Conservation (phyloP, 2,329 filamentous ascomycete genomes). For the Claviceps quebecensis region DNA sequence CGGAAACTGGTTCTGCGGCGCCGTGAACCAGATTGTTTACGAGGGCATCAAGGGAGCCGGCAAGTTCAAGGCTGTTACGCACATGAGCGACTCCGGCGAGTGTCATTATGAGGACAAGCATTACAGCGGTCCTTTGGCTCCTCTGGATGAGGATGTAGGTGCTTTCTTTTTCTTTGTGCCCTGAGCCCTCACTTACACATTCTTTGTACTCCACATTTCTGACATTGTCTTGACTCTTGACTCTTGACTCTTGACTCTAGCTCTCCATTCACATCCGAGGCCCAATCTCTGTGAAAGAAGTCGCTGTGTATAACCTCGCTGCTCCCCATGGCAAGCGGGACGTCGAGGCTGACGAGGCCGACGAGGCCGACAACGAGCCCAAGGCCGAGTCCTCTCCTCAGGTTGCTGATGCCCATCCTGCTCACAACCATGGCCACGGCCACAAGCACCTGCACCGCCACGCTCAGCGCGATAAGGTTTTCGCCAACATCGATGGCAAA, state of each 20-base stretch:
- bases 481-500: constrained; percentile 43
- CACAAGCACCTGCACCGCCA: constrained; percentile 37
- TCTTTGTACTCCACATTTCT: neutral
- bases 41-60: constrained; percentile 44
- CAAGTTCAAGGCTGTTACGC: constrained; percentile 48
- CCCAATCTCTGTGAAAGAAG: constrained; percentile 49
- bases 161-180: neutral
- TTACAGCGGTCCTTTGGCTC: constrained; percentile 49
- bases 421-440: constrained; percentile 23
- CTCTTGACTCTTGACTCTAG: constrained; percentile 33
- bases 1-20: constrained; percentile 54
- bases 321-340: constrained; percentile 16
- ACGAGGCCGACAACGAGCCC: neutral
- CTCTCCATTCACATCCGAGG: constrained; percentile 61
- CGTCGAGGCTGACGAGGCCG: constrained; percentile 5
- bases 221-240: constrained; percentile 1
- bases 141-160: constrained; percentile 57
- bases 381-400: neutral
- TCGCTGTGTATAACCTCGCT: constrained; percentile 54
- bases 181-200: no score
- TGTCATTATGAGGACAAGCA: constrained; percentile 38
- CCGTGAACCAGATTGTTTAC: constrained; percentile 55
- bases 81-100: constrained; percentile 40
- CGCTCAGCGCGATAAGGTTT: constrained; percentile 32
- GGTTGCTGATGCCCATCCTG: constrained; percentile 15